phyloP scores from a whole-genome alignment of 106 monocot species.

The Narthecium ossifragum region DNA sequence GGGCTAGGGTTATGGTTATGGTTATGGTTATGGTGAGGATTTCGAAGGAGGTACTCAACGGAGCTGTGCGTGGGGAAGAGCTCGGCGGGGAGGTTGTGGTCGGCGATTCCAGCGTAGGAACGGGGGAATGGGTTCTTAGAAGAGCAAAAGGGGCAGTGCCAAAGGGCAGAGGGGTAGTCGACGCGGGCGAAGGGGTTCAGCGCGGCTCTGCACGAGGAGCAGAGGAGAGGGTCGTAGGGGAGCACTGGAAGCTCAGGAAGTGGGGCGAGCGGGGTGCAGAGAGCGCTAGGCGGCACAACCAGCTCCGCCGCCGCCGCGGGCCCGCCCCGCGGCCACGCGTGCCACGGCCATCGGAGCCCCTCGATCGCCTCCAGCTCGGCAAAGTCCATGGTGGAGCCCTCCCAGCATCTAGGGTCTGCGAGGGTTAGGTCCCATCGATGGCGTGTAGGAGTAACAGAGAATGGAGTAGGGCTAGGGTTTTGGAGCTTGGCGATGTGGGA shows the following conservation, averaged over 20 bases:
- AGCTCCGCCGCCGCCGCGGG: constrained; percentile 54
- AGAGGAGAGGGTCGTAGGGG: constrained; percentile 74
- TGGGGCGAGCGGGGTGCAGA: constrained; percentile 62
- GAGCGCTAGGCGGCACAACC: constrained; percentile 70
- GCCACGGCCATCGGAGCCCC: constrained; percentile 89
- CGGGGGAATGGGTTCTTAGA: constrained; percentile 59
- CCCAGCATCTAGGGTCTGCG: too few species aligned
- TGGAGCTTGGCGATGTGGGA: too few species aligned
- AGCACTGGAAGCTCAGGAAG: constrained; percentile 66
- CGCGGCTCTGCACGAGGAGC: constrained; percentile 47
- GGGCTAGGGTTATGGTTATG: too few species aligned
- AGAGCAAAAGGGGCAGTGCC: constrained; percentile 83
- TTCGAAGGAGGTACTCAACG: constrained; percentile 72
- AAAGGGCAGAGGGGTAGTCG: constrained; percentile 55
- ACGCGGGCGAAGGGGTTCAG: constrained; percentile 94
- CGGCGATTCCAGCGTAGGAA: constrained; percentile 72
- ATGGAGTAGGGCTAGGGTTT: too few species aligned
- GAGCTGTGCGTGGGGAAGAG: constrained; percentile 93
- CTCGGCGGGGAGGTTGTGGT: constrained; percentile 88
- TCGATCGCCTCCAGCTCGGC: constrained; percentile 87
- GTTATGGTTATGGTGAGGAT: constrained; percentile 12
- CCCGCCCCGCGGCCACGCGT: constrained; percentile 53
- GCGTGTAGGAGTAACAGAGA: too few species aligned
- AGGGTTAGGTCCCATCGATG: too few species aligned
- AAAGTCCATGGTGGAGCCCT: constrained; percentile 99